phyloP scores from a whole-genome alignment of 2,329 filamentous ascomycete genomes.

The Trichoderma sp. region DNA sequence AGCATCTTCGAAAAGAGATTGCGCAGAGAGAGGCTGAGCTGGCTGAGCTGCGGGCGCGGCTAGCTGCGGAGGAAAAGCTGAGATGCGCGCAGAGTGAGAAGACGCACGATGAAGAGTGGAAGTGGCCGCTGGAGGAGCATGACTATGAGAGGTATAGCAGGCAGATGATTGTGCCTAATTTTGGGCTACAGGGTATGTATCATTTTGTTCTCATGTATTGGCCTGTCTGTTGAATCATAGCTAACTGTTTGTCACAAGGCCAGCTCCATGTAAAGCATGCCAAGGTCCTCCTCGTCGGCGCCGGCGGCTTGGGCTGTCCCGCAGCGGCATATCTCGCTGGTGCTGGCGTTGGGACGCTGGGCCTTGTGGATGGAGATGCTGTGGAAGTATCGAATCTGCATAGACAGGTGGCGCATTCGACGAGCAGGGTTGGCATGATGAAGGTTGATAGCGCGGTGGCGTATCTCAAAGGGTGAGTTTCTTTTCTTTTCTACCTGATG shows the following conservation, averaged over 20 bases:
- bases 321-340: conserved; percentile 91
- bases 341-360: conserved; percentile 81
- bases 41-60: conserved; percentile 48
- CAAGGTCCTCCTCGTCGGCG: conserved; percentile 79
- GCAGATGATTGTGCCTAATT: conserved; percentile 83
- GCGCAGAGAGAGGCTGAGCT: conserved; percentile 54
- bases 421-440: conserved; percentile 67
- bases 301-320: conserved; percentile 88
- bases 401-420: conserved; percentile 83
- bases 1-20: conserved; percentile 53
- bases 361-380: conserved; percentile 82
- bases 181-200: conserved; percentile 70
- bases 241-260: conserved; percentile 45
- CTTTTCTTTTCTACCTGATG: background rate
- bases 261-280: conserved; percentile 74
- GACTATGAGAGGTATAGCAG: conserved; percentile 89
- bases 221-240: background rate
- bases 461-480: conserved; percentile 57
- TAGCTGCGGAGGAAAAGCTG: conserved; percentile 42
- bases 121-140: conserved; percentile 70
- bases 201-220: conserved; percentile 24
- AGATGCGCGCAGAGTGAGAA: conserved; percentile 21
- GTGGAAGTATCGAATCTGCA: conserved; percentile 93
- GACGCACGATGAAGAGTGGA: conserved; percentile 41
- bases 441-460: conserved; percentile 80